Base-by-base conservation (phyloP, 2,329 filamentous ascomycete genomes). In the Alternaria panax region DNA sequence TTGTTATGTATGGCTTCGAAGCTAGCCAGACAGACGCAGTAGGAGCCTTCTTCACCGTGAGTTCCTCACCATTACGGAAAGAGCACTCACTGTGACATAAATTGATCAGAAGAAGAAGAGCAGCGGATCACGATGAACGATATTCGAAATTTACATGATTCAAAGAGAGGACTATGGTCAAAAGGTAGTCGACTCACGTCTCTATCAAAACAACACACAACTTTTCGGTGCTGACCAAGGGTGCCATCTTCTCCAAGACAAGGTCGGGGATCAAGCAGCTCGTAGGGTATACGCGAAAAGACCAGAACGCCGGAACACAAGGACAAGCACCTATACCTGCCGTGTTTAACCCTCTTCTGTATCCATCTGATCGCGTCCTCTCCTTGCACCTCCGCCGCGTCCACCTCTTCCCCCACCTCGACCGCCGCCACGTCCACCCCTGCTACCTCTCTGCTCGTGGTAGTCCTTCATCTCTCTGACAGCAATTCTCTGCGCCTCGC, bases 401-500 rank as follows among this genome's bases (percentile, higher is more conserved):
- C 67, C 65, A 5, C 66, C 63, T 5, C 65, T 45, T 1, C 55
- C 52, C 8, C 60, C 62, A 27, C 61, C 61, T 81, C 62, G 40
- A 77, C 77, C 57, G 18, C 84, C 81, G 36, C 84, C 81, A 34
- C 80, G 76, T 3, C 47, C 84, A 80, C 81, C 82, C 85, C 78
- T 84, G 73, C 79, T 84, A 72, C 75, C 83, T 62, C 85, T 86
- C 74, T 88, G 87, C 64, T 96, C 92, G 54, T 91, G 86, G 66
- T 93, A 76, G 54, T 87, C 85, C 83, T 93, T 95, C 89, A 97
- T 91, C 79, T 96, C 89, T 55, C 85, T 87, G 50, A 91, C 87
- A 0, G 93, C 91, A 55, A 91, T 84, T 46, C 92, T 84, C 76
- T 97, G 92, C 0, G 93, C 93, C 77, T 96, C 92, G 57, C 91